Evolutionary conservation across 768 basidiomycete genomes (phyloP).

Genomic region (Tylopilus plumbeoviolaceoides): DNA sequence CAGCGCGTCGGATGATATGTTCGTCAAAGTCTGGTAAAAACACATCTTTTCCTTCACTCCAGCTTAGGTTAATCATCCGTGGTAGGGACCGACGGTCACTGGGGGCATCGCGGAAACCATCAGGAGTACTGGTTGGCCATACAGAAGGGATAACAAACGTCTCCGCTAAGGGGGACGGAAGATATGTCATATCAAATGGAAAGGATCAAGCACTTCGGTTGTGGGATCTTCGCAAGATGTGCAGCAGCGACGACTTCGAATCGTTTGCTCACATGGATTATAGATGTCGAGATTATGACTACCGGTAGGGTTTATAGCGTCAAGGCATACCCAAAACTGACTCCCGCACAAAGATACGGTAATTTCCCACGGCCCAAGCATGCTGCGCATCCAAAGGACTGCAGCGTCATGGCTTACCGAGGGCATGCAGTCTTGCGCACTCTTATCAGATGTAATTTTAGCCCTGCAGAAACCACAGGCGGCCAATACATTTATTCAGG

Average conservation of each 20-base stretch:
- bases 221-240: conserved; percentile 96
- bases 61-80: background rate
- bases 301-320: conserved; percentile 53
- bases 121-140: conserved; percentile 91
- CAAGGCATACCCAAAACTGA: conserved; percentile 9
- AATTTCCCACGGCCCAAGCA: conserved; percentile 60
- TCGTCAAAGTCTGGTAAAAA: conserved; percentile 91
- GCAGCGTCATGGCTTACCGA: conserved; percentile 93
- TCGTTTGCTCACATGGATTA: conserved; percentile 45
- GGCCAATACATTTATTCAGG: conserved; percentile 94
- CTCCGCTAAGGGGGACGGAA: conserved; percentile 92
- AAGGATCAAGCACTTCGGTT: conserved; percentile 91
- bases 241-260: conserved; percentile 66
- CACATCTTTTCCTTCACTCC: background rate
- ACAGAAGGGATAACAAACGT: conserved; percentile 96
- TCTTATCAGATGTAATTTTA: conserved; percentile 95
- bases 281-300: conserved; percentile 67
- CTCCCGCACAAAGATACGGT: conserved; percentile 43
- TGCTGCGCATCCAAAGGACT: conserved; percentile 77
- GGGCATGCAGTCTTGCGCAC: conserved; percentile 90
- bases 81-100: conserved; percentile 51
- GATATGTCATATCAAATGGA: conserved; percentile 92
- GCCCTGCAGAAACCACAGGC: conserved; percentile 88
- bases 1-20: conserved; percentile 92
- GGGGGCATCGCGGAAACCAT: conserved; percentile 60